These are phyloP conservation scores for Metschnikowia reukaufii DNA, from an alignment of 805 yeast species.

Conservation along the genomic window DNA sequence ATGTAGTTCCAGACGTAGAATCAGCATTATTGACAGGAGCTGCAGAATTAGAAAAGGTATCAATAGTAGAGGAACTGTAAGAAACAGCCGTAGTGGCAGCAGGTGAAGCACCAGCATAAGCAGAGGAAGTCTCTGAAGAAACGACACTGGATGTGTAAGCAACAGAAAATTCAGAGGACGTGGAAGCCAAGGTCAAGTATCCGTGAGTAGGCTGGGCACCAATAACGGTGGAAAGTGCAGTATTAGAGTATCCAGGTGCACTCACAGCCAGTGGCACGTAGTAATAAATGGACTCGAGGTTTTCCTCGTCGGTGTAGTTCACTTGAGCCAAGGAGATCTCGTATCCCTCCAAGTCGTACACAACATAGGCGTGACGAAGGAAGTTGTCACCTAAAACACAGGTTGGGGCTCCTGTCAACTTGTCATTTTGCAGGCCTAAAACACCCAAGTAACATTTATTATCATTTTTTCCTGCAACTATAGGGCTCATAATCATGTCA, in stretches of 20 bases:
- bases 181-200: not conserved
- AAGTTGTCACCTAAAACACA: conserved; percentile 49
- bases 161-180: not conserved
- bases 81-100: too few relatives aligned
- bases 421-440: conserved; percentile 28
- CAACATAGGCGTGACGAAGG: conserved; percentile 46
- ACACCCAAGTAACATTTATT: conserved; percentile 29
- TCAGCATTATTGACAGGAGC: too few relatives aligned
- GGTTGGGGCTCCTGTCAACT: conserved; percentile 19
- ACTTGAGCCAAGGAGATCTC: conserved; percentile 56
- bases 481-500: conserved; percentile 25
- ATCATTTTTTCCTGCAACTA: not conserved
- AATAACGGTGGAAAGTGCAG: conserved; percentile 21
- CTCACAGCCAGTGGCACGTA: conserved; percentile 52
- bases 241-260: conserved; percentile 48
- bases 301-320: conserved; percentile 26
- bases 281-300: conserved; percentile 47
- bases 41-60: too few relatives aligned
- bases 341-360: conserved; percentile 60
- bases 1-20: too few relatives aligned
- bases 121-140: too few relatives aligned
- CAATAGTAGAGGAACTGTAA: too few relatives aligned
- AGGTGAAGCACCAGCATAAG: conserved; percentile 1
- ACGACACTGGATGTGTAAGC: too few relatives aligned
- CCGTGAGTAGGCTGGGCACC: conserved; percentile 1